phyloP scores from a whole-genome alignment of 1,139 yeast genomes.

The Pneumocystis canis region DNA sequence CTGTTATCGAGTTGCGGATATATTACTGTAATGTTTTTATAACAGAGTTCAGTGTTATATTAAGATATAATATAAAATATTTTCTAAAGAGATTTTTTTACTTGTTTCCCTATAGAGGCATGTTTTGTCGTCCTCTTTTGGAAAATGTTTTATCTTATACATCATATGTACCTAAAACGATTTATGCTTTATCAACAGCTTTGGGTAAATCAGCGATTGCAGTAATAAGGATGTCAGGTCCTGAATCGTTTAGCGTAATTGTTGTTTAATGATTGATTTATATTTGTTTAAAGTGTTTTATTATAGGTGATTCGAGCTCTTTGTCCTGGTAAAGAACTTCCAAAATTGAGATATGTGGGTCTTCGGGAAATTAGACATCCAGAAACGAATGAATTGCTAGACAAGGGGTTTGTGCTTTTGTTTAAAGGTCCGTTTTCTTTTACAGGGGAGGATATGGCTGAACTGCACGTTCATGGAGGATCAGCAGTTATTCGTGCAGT shows the following conservation, averaged over 20 bases:
- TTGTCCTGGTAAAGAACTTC: slow-evolving; percentile 37
- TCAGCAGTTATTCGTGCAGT: slow-evolving; percentile 66
- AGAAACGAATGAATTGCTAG: slow-evolving; percentile 35
- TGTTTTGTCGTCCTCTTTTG: neutral
- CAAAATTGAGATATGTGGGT: slow-evolving; percentile 16
- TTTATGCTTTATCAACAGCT: slow-evolving; percentile 80
- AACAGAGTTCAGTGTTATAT: neutral
- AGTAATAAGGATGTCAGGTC: slow-evolving; percentile 69
- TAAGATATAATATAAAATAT: neutral
- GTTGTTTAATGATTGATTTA: neutral
- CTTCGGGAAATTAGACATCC: slow-evolving; percentile 24
- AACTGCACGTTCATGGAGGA: slow-evolving; percentile 87
- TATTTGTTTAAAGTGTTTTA: neutral
- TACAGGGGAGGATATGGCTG: slow-evolving; percentile 85
- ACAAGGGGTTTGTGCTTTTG: slow-evolving; percentile 57
- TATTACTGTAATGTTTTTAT: too few species aligned
- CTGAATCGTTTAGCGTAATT: slow-evolving; percentile 25
- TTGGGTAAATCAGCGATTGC: slow-evolving; percentile 77
- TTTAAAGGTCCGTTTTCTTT: slow-evolving; percentile 69
- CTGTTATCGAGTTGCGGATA: neutral
- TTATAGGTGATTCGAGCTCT: neutral
- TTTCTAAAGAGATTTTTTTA: neutral
- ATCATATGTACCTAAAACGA: slow-evolving; percentile 30
- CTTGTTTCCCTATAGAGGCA: neutral
- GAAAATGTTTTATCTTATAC: neutral